A percentile compares a stretch with the other conserved stretches of the same genome.
Evolutionary conservation across 495 filamentous ascomycete genomes (phyloP).

Genomic region (Echria macrotheca): DNA sequence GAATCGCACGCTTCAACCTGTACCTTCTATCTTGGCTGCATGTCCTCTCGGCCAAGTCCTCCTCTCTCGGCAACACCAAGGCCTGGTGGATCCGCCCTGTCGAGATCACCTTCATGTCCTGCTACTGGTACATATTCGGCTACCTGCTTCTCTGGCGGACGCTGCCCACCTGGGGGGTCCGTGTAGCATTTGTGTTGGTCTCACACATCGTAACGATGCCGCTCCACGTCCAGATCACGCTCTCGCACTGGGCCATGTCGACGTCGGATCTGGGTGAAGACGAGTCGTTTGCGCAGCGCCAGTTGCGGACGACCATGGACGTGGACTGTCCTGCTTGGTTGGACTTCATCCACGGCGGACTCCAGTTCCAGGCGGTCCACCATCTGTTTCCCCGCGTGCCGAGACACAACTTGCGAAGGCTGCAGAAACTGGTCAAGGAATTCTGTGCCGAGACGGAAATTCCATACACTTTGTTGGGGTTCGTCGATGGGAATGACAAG

Average conservation of each 20-base stretch:
- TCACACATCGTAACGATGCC: slow-evolving; percentile 45
- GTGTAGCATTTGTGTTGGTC: slow-evolving; percentile 41
- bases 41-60: slow-evolving; percentile 29
- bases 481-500: slow-evolving; percentile 38
- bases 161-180: slow-evolving; percentile 38
- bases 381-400: slow-evolving; percentile 44
- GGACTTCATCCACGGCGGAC: slow-evolving; percentile 43
- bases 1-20: slow-evolving; percentile 46
- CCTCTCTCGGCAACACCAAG: slow-evolving; percentile 29
- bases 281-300: slow-evolving; percentile 46
- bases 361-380: slow-evolving; percentile 48
- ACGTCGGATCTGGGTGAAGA: slow-evolving; percentile 40
- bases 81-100: slow-evolving; percentile 44
- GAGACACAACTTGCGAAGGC: slow-evolving; percentile 39
- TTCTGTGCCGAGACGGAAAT: slow-evolving; percentile 42
- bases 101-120: slow-evolving; percentile 37
- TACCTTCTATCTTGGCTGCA: slow-evolving; percentile 45
- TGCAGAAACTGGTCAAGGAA: slow-evolving; percentile 37
- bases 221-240: slow-evolving; percentile 47
- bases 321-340: slow-evolving; percentile 45
- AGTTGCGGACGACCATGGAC: slow-evolving; percentile 47
- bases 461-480: slow-evolving; percentile 38
- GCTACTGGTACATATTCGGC: slow-evolving; percentile 43
- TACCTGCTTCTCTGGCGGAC: slow-evolving; percentile 39
- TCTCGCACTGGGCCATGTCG: slow-evolving; percentile 50